A percentile compares a stretch with the other conserved stretches of the same genome.
Evolutionary conservation across 73 alveolate genomes (phyloP).

Genomic region (Paramecium octaurelia): DNA sequence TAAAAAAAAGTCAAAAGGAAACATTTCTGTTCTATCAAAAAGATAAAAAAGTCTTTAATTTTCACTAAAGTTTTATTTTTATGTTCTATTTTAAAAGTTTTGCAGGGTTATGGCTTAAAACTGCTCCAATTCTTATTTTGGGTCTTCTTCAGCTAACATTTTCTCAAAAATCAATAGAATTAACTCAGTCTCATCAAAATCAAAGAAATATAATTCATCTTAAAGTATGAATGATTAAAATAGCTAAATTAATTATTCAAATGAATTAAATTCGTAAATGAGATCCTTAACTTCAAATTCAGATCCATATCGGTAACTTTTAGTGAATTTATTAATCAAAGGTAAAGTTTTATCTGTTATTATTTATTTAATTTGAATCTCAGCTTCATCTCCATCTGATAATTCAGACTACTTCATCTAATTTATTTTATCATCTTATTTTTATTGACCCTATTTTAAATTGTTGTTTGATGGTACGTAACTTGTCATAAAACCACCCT

Average conservation of each 20-base stretch:
- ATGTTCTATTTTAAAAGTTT: background rate
- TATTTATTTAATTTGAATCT: background rate
- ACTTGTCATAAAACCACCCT: background rate
- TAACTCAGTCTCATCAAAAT: background rate
- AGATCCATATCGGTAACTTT: background rate
- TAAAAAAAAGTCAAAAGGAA: background rate
- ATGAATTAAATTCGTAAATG: background rate
- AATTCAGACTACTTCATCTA: background rate
- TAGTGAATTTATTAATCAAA: background rate
- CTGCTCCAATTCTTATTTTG: background rate
- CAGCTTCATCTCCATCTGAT: background rate
- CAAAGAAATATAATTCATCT: constrained; percentile 12
- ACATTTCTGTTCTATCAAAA: background rate
- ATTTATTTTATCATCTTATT: background rate
- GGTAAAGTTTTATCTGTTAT: background rate
- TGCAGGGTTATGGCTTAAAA: background rate
- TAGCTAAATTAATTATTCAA: background rate
- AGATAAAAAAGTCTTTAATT: background rate
- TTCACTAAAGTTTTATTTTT: background rate
- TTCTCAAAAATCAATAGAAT: background rate
- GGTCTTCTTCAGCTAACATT: background rate
- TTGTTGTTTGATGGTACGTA: background rate
- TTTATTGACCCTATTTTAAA: background rate
- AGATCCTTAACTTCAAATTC: background rate
- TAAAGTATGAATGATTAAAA: background rate